Evolutionary conservation across 2,329 filamentous ascomycete species (phyloP).

Genomic region (Pseudocercospora musae): DNA sequence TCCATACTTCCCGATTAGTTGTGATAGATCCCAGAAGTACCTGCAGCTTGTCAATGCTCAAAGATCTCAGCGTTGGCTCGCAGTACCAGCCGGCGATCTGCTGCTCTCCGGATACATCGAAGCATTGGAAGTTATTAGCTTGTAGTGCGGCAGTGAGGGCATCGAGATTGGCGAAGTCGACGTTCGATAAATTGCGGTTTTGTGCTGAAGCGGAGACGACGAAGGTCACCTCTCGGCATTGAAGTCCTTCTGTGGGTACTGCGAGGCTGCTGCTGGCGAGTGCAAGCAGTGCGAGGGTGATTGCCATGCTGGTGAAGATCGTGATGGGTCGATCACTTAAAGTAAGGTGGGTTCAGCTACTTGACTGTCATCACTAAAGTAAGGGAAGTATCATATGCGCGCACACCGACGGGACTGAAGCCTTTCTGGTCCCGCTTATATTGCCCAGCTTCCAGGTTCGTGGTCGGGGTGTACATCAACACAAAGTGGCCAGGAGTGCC

Average conservation of each 20-base stretch:
- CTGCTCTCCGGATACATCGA: constrained; percentile 10
- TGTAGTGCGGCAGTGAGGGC: constrained; percentile 3
- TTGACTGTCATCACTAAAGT: no score
- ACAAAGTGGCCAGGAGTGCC: not conserved
- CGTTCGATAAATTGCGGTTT: constrained; percentile 10
- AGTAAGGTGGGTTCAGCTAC: no score
- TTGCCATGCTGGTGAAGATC: not conserved
- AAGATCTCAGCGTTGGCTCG: not conserved
- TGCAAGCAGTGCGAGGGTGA: not conserved
- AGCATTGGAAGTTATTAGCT: not conserved
- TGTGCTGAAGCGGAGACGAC: constrained; percentile 9
- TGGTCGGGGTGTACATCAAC: not conserved
- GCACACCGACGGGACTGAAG: not conserved
- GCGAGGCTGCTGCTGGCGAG: not conserved
- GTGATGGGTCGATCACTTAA: not conserved
- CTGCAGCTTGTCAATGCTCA: constrained; percentile 9
- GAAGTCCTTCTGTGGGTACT: not conserved
- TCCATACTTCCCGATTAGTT: constrained; percentile 14
- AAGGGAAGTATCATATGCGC: not conserved
- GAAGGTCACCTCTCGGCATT: constrained; percentile 14
- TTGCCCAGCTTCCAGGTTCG: not conserved
- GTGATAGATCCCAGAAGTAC: constrained; percentile 13
- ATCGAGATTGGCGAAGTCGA: constrained; percentile 7
- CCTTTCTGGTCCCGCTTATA: not conserved
- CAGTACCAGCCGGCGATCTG: constrained; percentile 15